Evolutionary conservation across 352 stramenopile genomes (phyloP).

Genomic region (Hyaloperonospora brassicae): DNA sequence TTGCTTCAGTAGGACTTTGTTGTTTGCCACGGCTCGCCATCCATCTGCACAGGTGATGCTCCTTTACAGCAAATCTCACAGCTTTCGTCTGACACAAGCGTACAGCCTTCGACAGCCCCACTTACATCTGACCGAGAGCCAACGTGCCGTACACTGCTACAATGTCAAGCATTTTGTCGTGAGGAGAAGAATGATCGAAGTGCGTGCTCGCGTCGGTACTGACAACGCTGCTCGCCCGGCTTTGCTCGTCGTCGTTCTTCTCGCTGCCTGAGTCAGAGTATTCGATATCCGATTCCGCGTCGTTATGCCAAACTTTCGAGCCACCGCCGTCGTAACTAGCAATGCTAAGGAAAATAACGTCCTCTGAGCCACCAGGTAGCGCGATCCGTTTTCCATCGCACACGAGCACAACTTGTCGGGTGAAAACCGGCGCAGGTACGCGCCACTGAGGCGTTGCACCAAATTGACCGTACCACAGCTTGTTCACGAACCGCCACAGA

Average conservation of each 20-base stretch:
- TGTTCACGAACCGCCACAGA: conserved; percentile 87
- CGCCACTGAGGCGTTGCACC: conserved; percentile 84
- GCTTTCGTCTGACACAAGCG: conserved; percentile 67
- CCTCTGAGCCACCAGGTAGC: conserved; percentile 70
- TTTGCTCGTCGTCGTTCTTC: conserved; percentile 30
- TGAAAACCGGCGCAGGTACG: conserved; percentile 65
- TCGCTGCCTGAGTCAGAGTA: conserved; percentile 39
- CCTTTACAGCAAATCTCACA: conserved; percentile 52
- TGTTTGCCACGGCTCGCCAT: conserved; percentile 89
- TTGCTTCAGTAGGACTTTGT: conserved; percentile 74
- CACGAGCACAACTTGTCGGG: conserved; percentile 59
- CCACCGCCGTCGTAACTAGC: conserved; percentile 84
- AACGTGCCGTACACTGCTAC: conserved; percentile 90
- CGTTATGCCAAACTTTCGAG: conserved; percentile 82
- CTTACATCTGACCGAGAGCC: conserved; percentile 92
- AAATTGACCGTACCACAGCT: conserved; percentile 87
- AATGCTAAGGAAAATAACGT: conserved; percentile 85
- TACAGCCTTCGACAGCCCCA: conserved; percentile 72
- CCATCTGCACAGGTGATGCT: conserved; percentile 85
- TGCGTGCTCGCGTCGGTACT: conserved; percentile 15
- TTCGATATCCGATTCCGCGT: conserved; percentile 54
- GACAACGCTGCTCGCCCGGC: conserved; percentile 22
- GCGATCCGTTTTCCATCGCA: conserved; percentile 70
- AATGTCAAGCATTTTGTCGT: conserved; percentile 90
- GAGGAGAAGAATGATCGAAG: conserved; percentile 56